Evolutionary conservation across 257 asterid genomes (phyloP).

Genomic region (Fraxinus anomala): DNA sequence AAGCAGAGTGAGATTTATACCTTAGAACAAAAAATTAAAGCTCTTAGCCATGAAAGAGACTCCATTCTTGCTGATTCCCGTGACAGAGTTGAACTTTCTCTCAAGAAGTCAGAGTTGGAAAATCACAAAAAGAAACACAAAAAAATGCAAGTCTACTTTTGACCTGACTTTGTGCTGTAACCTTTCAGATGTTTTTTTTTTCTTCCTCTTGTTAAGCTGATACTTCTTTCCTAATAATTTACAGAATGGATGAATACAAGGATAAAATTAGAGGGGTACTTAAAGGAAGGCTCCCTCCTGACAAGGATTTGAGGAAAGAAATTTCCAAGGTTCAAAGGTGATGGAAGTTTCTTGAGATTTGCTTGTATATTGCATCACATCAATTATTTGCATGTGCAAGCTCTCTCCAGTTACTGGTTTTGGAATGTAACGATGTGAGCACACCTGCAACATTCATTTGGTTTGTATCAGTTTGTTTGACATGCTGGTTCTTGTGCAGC

Average conservation of each 20-base stretch:
- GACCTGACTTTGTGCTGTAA: slow-evolving; percentile 24
- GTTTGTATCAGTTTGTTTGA: slow-evolving; percentile 13
- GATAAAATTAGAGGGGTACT: slow-evolving; percentile 76
- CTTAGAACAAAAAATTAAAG: slow-evolving; percentile 60
- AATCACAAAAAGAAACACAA: slow-evolving; percentile 68
- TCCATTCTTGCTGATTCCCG: slow-evolving; percentile 75
- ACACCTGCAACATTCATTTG: slow-evolving; percentile 6
- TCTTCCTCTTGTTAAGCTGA: slow-evolving; percentile 14
- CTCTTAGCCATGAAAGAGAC: slow-evolving; percentile 64
- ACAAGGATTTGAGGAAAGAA: slow-evolving; percentile 88
- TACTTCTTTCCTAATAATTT: slow-evolving; percentile 27
- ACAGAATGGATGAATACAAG: slow-evolving; percentile 80
- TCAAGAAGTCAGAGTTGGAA: slow-evolving; percentile 78
- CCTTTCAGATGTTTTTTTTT: slow-evolving; percentile 8
- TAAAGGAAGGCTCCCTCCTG: slow-evolving; percentile 95
- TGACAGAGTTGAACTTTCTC: slow-evolving; percentile 73
- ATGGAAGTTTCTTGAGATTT: slow-evolving; percentile 11
- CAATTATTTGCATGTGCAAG: slow-evolving; percentile 3
- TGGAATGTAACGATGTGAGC: neutral
- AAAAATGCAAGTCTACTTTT: slow-evolving; percentile 51
- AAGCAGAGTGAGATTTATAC: slow-evolving; percentile 57
- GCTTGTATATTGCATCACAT: neutral
- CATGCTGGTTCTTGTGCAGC: slow-evolving; percentile 49
- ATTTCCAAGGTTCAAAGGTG: slow-evolving; percentile 80
- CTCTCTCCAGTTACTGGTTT: slow-evolving; percentile 23